phyloP scores from a whole-genome alignment of 768 basidiomycete genomes.

The Suillus occidentalis region DNA sequence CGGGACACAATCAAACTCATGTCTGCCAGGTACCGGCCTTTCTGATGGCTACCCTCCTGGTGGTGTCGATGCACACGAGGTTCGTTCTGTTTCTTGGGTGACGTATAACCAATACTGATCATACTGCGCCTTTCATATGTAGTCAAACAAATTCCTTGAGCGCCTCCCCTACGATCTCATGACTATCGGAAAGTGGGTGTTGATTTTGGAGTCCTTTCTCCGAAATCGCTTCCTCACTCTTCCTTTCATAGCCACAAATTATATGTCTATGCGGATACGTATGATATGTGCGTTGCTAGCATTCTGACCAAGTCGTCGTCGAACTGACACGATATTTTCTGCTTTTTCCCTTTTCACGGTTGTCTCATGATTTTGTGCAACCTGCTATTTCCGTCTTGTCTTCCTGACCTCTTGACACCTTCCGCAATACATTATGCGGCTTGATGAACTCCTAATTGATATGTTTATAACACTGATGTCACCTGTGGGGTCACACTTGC shows the following conservation, averaged over 20 bases:
- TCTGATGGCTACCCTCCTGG: slow-evolving; percentile 73
- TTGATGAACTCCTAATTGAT: not conserved
- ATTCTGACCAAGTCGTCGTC: not conserved
- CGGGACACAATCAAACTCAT: not conserved
- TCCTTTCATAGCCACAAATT: slow-evolving; percentile 66
- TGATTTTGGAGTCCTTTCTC: not conserved
- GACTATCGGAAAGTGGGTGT: slow-evolving; percentile 75
- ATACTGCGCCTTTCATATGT: not conserved
- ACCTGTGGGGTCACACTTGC: not conserved
- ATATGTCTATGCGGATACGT: slow-evolving; percentile 65
- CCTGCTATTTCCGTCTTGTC: not conserved
- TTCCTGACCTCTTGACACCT: not conserved
- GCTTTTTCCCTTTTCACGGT: not conserved
- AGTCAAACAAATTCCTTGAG: slow-evolving; percentile 74
- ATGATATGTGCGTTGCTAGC: slow-evolving; percentile 55
- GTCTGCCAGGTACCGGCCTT: slow-evolving; percentile 64
- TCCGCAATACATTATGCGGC: not conserved
- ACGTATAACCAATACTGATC: not conserved
- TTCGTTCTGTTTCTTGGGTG: slow-evolving; percentile 26
- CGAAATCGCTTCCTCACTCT: not conserved
- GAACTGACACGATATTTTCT: not conserved
- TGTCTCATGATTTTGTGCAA: not conserved
- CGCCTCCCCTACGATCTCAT: slow-evolving; percentile 82
- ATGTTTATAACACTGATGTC: not conserved
- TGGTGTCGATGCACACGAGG: slow-evolving; percentile 71